Conservation (phyloP, 345 rosid species). For the Murraya koenigii region DNA sequence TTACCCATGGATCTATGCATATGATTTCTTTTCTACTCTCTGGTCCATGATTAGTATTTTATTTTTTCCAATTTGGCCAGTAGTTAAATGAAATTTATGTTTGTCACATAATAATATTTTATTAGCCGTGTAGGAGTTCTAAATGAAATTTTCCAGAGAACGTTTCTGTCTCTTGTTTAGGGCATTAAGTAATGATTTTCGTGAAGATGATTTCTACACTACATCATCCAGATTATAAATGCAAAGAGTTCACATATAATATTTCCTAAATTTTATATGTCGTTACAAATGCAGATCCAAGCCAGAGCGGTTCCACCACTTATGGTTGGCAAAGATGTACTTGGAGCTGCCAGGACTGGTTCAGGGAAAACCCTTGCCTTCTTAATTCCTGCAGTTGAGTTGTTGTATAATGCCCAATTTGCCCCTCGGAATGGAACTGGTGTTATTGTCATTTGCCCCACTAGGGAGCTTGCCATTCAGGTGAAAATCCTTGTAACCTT, state of each 20-base stretch:
- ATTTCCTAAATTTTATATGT: slow-evolving; percentile 1
- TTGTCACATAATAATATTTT: neutral
- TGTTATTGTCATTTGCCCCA: slow-evolving; percentile 88
- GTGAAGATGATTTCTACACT: neutral
- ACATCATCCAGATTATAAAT: neutral
- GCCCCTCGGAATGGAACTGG: slow-evolving; percentile 83
- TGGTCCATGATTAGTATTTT: neutral
- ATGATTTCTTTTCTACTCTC: neutral
- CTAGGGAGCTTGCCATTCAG: slow-evolving; percentile 98
- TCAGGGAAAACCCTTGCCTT: slow-evolving; percentile 98
- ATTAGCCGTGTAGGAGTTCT: neutral
- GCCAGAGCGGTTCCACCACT: slow-evolving; percentile 78
- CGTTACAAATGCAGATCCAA: slow-evolving; percentile 65
- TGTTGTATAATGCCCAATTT: slow-evolving; percentile 63
- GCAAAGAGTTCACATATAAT: neutral
- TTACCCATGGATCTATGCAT: neutral
- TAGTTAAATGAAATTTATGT: neutral
- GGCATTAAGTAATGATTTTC: neutral
- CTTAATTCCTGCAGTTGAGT: slow-evolving; percentile 84
- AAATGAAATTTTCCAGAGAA: neutral
- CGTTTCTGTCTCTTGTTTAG: neutral
- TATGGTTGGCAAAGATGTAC: slow-evolving; percentile 85
- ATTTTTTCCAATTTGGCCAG: neutral
- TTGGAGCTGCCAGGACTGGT: slow-evolving; percentile 98
- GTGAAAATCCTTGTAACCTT: slow-evolving; percentile 26